Evolutionary conservation across 257 asterid genomes (phyloP), one percentile per base, ranked within the genome.

Genomic region (Forsythia suspensa): DNA sequence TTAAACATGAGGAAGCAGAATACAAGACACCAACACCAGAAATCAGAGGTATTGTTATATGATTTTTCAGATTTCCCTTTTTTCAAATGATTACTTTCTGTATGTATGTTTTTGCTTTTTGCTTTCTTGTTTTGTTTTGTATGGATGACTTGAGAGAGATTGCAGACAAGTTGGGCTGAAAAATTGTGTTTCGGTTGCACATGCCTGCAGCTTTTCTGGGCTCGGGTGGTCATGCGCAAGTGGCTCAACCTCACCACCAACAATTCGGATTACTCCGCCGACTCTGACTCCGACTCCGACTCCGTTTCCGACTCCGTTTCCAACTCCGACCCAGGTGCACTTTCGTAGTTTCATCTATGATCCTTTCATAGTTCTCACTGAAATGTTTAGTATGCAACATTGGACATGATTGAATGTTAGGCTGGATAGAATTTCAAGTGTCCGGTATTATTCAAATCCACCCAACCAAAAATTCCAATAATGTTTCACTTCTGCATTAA

Each of bases 191-290:
- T 92, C 83, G 95, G 88, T 85, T 86, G 96, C 97, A 77, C 96
- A 75, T 91, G 97, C 94, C 92, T 88, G 80, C 91, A 92, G 97
- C 92, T 86, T 59, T 89, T 92, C 69, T 89, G 97, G 97, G 91
- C 94, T 80, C 96, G 96, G 57, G 80, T 88, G 80, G 86, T 94
- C 68, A 82, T 94, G 86, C 96, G 98, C 12, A 94, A 94, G 86
- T 89, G 88, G 98, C 92, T 92, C 76, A 87, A 94, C 80, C 77
- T 87, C 61, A 76, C 84, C 38, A 79, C 82, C 13, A 83, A 76
- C 74, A 86, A 89, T 40, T 84, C 92, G 34, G 98, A 94, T 78
- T 94, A 85, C 83, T 86, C 97, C 37, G 98, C 97, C 29, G 39
- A 34, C 59, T 3, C 65, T 39, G 15, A 59, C 70, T 7, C 69